Conservation (phyloP, 192 early-diverging fungal species). For the Backusella morwellensis region DNA sequence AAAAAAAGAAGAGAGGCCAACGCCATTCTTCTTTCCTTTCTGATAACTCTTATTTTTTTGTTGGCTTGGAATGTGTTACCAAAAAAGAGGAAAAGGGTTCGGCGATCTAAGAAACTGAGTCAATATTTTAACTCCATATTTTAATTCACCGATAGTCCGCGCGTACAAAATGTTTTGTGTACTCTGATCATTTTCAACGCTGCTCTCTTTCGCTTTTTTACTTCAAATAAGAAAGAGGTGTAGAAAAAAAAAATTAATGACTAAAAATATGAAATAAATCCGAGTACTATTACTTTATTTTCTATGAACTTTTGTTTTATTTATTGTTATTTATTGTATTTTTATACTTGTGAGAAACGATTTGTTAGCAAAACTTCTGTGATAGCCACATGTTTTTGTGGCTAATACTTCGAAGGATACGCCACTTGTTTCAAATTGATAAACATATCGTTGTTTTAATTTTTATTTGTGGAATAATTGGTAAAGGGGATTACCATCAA, state of each 20-base stretch:
- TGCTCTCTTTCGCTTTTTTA: background rate
- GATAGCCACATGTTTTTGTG: background rate
- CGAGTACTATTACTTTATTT: background rate
- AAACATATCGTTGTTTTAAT: background rate
- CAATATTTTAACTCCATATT: background rate
- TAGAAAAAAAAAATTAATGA: background rate
- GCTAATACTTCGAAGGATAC: background rate
- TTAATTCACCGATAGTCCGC: background rate
- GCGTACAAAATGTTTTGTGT: background rate
- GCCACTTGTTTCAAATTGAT: conserved; percentile 3
- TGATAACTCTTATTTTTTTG: background rate
- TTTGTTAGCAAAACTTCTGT: background rate
- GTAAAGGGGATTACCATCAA: background rate
- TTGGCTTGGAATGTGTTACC: background rate
- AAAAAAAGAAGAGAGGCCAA: background rate
- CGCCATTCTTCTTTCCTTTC: background rate
- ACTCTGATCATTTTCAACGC: background rate
- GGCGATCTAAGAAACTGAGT: background rate
- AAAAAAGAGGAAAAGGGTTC: background rate
- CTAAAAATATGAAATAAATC: background rate
- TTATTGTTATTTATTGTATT: background rate
- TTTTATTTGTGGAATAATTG: background rate
- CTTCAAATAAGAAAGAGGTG: background rate
- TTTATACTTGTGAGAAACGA: background rate
- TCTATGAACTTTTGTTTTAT: too few relatives aligned